Conservation (phyloP, 2,329 filamentous ascomycete species). For the Rhexocercosporidium sp. region DNA sequence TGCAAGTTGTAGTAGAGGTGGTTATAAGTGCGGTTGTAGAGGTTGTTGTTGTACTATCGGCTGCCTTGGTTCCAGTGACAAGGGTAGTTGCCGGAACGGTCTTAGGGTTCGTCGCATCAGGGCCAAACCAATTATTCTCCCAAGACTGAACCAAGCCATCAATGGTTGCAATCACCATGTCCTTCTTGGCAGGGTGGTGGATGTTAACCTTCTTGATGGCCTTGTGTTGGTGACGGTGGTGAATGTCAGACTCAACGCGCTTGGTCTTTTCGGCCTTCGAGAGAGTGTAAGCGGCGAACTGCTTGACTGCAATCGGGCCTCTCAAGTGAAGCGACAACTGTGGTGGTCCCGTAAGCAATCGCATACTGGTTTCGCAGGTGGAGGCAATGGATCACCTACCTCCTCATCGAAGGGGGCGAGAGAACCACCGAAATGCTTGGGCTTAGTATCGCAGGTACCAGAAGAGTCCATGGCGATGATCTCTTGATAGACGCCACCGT, state of each 20-base stretch:
- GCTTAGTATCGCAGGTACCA: slow-evolving; percentile 59
- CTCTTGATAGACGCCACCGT: slow-evolving; percentile 65
- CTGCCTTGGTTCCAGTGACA: not conserved
- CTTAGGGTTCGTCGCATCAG: slow-evolving; percentile 2
- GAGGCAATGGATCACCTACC: slow-evolving; percentile 51
- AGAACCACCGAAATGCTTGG: slow-evolving; percentile 60
- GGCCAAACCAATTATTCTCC: slow-evolving; percentile 37
- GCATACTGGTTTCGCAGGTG: not conserved
- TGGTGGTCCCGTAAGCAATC: not conserved
- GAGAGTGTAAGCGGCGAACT: slow-evolving; percentile 72
- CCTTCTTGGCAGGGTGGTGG: slow-evolving; percentile 53
- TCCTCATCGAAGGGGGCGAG: slow-evolving; percentile 73
- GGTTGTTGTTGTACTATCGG: not conserved
- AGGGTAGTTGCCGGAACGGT: slow-evolving; percentile 5
- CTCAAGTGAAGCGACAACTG: slow-evolving; percentile 76
- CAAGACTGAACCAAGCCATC: slow-evolving; percentile 62
- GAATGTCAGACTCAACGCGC: slow-evolving; percentile 47
- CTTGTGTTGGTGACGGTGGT: slow-evolving; percentile 52
- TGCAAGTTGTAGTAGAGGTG: not conserved
- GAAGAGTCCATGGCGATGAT: slow-evolving; percentile 63
- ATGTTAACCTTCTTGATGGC: slow-evolving; percentile 39
- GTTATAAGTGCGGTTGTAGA: not conserved
- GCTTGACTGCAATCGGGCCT: slow-evolving; percentile 69
- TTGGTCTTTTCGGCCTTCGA: slow-evolving; percentile 38
- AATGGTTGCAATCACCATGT: slow-evolving; percentile 60